Evolutionary conservation across 2,329 filamentous ascomycete species (phyloP).

Genomic region (Exophiala spinifera): DNA sequence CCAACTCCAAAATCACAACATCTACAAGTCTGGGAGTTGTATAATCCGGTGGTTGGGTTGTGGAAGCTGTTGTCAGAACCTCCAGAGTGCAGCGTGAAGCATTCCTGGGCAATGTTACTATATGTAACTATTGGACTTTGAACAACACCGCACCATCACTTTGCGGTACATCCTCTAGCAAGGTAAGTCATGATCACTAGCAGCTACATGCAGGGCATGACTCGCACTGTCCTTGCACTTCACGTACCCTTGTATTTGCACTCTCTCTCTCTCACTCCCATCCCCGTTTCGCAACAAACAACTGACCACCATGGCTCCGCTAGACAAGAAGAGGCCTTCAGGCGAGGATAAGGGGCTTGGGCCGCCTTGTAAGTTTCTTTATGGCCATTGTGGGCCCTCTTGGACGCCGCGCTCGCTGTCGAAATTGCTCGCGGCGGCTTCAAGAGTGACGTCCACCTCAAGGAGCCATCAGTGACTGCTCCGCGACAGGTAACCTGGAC

Average conservation of each 20-base stretch:
- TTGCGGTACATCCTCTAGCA: background rate
- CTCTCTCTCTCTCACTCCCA: background rate
- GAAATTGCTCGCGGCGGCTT: background rate
- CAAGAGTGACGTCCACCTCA: conserved; percentile 5
- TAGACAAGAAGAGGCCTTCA: conserved; percentile 2
- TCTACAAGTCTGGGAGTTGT: background rate
- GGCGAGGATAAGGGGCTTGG: conserved; percentile 7
- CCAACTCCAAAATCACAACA: background rate
- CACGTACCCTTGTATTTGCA: background rate
- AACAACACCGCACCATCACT: background rate
- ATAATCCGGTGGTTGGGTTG: background rate
- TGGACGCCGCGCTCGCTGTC: background rate
- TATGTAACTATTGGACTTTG: background rate
- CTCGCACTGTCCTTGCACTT: background rate
- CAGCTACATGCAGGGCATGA: background rate
- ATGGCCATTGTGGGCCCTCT: background rate
- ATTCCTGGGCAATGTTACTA: background rate
- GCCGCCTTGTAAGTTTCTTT: conserved; percentile 12
- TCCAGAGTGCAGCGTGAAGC: background rate
- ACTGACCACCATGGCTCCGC: conserved; percentile 19
- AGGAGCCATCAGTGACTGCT: background rate
- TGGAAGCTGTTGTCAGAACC: background rate
- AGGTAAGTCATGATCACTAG: conserved; percentile 11
- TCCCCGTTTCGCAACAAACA: background rate
- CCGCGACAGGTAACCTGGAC: background rate